Conservation (phyloP, 306 rosid species). For the Cucurbita moschata region DNA sequence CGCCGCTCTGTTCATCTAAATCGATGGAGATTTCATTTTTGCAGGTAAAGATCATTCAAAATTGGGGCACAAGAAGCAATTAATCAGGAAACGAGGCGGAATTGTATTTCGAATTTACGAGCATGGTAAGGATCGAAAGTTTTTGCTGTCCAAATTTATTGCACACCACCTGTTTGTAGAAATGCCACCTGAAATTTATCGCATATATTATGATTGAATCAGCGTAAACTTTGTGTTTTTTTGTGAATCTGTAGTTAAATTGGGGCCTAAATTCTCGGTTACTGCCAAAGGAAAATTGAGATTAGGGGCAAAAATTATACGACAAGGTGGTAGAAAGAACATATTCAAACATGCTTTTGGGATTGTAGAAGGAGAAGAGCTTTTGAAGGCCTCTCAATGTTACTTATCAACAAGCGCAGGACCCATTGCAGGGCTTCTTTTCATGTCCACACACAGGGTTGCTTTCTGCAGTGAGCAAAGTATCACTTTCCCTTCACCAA, state of each 20-base stretch:
- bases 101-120: slow-evolving; percentile 43
- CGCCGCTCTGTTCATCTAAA: neutral
- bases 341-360: slow-evolving; percentile 55
- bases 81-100: slow-evolving; percentile 16
- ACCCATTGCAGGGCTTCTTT: slow-evolving; percentile 75
- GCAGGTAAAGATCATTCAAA: neutral
- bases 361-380: slow-evolving; percentile 45
- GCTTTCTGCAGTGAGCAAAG: slow-evolving; percentile 64
- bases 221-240: neutral
- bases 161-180: neutral
- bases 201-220: neutral
- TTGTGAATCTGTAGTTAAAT: slow-evolving; percentile 32
- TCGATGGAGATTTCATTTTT: neutral
- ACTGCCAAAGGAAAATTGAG: slow-evolving; percentile 60
- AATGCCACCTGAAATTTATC: neutral
- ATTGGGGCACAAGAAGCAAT: neutral
- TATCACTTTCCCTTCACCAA: slow-evolving; percentile 28
- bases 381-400: slow-evolving; percentile 77
- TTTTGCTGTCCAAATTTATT: neutral
- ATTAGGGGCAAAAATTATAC: slow-evolving; percentile 54
- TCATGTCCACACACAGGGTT: slow-evolving; percentile 50
- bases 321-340: slow-evolving; percentile 64
- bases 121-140: slow-evolving; percentile 29
- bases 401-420: slow-evolving; percentile 63
- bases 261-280: slow-evolving; percentile 51